Evolutionary conservation across 2,329 filamentous ascomycete species (phyloP).

Genomic region (Mycosphaerella sp.): DNA sequence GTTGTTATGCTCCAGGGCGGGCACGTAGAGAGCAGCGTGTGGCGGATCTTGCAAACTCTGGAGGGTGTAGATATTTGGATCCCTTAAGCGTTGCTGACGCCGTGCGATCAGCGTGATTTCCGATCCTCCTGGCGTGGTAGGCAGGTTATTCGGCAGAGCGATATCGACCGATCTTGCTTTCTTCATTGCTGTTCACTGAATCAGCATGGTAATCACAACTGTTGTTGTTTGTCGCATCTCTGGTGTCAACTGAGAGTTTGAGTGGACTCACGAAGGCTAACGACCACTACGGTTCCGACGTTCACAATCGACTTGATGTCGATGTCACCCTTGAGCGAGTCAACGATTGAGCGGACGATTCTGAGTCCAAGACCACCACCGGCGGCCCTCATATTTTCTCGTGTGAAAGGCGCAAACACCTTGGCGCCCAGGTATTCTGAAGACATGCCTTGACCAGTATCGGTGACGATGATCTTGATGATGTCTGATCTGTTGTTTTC

Average conservation of each 20-base stretch:
- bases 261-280: conserved; percentile 12
- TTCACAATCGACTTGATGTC: conserved; percentile 40
- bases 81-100: conserved; percentile 24
- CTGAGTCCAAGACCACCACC: conserved; percentile 61
- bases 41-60: conserved; percentile 37
- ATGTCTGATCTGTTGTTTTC: conserved; percentile 15
- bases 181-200: conserved; percentile 36
- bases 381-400: conserved; percentile 55
- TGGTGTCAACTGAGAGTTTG: neutral
- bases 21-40: conserved; percentile 23
- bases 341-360: conserved; percentile 56
- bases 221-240: neutral
- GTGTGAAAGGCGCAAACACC: conserved; percentile 58
- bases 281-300: conserved; percentile 23
- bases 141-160: neutral
- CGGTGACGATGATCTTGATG: conserved; percentile 42
- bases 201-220: conserved; percentile 22
- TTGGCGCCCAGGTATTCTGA: conserved; percentile 55
- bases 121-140: neutral
- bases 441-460: conserved; percentile 62
- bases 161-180: conserved; percentile 22
- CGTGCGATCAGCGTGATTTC: neutral
- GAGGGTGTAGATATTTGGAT: conserved; percentile 40
- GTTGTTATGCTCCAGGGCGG: conserved; percentile 20
- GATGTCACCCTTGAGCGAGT: conserved; percentile 54